Evolutionary conservation across 176 grass and related monocot genomes (phyloP).

Genomic region (Otatea glauca): DNA sequence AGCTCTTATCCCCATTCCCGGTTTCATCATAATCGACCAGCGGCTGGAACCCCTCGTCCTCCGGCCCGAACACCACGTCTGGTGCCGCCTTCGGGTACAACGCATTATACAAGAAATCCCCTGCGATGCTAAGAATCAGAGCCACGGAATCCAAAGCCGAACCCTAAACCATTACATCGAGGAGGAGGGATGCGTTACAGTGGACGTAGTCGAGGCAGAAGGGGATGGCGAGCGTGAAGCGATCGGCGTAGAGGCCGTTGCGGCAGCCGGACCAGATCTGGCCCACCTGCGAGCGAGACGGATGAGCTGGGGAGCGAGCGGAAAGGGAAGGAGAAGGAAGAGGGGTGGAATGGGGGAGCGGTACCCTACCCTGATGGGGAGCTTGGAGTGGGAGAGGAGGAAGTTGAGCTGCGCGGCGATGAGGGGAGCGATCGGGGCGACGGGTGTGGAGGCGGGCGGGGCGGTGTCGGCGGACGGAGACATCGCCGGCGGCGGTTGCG

Average conservation of each 20-base stretch:
- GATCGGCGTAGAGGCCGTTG: conserved; percentile 65
- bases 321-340: background rate
- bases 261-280: conserved; percentile 83
- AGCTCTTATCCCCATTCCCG: conserved; percentile 55
- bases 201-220: conserved; percentile 98
- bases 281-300: conserved; percentile 52
- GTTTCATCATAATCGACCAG: conserved; percentile 42
- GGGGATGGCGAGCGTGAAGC: conserved; percentile 81
- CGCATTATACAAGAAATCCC: conserved; percentile 93
- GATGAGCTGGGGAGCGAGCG: conserved; percentile 4
- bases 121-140: conserved; percentile 57
- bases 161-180: conserved; percentile 32
- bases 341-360: background rate
- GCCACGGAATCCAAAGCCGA: background rate
- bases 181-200: conserved; percentile 53
- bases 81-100: conserved; percentile 66
- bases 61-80: conserved; percentile 74
- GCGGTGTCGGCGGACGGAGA: conserved; percentile 24
- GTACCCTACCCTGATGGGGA: conserved; percentile 66
- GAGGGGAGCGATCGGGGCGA: conserved; percentile 54
- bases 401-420: conserved; percentile 85
- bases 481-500: conserved; percentile 48
- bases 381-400: conserved; percentile 68
- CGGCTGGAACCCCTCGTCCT: conserved; percentile 75
- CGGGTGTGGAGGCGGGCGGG: conserved; percentile 8